Percentiles rank a stretch among this genome's conserved stretches.
Conservation (phyloP, 495 filamentous ascomycete species). For the Penicillium samsonianum region DNA sequence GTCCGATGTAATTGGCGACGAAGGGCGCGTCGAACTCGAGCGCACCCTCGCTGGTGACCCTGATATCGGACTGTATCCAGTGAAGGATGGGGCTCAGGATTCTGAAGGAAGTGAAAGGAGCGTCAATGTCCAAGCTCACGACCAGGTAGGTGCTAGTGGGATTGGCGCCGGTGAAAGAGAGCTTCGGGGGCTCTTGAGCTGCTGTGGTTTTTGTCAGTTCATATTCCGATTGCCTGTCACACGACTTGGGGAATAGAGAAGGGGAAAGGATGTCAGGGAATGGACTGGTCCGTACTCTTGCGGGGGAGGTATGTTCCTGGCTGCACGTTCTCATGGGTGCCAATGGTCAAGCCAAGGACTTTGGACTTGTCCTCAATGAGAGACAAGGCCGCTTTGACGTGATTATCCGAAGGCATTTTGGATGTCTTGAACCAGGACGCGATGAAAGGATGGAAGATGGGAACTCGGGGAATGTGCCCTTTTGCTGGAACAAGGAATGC, state of each 20-base stretch:
- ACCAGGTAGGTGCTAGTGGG: slow-evolving; percentile 44
- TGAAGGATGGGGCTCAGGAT: slow-evolving; percentile 46
- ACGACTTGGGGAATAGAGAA: background rate
- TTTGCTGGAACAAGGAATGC: background rate
- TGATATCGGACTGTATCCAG: slow-evolving; percentile 52
- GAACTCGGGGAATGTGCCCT: background rate
- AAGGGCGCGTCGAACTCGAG: slow-evolving; percentile 29
- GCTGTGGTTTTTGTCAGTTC: slow-evolving; percentile 23
- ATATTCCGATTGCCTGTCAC: background rate
- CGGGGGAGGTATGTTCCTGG: slow-evolving; percentile 36
- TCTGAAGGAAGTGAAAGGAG: slow-evolving; percentile 51
- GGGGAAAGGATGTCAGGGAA: background rate
- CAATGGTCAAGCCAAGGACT: slow-evolving; percentile 34
- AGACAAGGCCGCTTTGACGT: slow-evolving; percentile 30
- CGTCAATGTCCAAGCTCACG: slow-evolving; percentile 53
- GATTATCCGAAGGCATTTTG: slow-evolving; percentile 36
- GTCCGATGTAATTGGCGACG: slow-evolving; percentile 50
- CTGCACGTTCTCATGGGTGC: slow-evolving; percentile 27
- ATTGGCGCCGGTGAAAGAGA: slow-evolving; percentile 28
- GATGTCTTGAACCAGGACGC: background rate
- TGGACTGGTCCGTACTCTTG: slow-evolving; percentile 22
- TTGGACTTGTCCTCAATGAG: slow-evolving; percentile 40
- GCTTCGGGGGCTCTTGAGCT: slow-evolving; percentile 30
- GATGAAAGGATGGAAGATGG: background rate
- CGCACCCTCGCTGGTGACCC: slow-evolving; percentile 23